Conservation (phyloP, 345 rosid genomes). For the Syzygium jambos region DNA sequence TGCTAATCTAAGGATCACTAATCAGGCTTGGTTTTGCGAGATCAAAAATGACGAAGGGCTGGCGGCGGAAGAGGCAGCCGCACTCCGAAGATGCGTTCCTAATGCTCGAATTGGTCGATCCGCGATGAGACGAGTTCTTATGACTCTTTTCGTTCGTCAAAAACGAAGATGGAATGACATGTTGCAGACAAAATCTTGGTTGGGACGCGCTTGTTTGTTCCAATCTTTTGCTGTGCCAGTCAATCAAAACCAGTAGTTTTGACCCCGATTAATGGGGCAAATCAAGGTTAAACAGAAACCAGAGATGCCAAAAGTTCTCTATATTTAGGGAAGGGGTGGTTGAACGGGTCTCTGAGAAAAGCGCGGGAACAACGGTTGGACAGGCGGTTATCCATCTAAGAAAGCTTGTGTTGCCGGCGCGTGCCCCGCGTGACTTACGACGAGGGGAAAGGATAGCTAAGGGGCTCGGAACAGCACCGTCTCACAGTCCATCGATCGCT, state of each 20-base stretch:
- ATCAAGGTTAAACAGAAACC: not conserved
- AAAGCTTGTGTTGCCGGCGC: not conserved
- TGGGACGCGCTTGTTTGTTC: not conserved
- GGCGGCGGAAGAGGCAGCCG: not conserved
- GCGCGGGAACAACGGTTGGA: not conserved
- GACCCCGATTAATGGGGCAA: not conserved
- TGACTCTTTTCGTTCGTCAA: not conserved
- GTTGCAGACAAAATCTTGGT: not conserved
- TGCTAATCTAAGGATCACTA: not conserved
- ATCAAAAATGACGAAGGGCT: not conserved
- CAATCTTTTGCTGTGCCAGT: not conserved
- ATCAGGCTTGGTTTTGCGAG: not conserved
- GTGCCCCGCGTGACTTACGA: not conserved
- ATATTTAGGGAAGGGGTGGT: not conserved
- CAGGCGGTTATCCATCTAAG: not conserved
- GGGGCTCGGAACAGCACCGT: not conserved
- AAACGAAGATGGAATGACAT: not conserved
- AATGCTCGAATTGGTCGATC: not conserved
- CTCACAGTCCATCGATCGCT: not conserved
- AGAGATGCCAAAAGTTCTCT: not conserved
- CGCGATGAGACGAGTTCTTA: not conserved
- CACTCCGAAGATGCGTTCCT: not conserved
- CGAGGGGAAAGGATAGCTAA: not conserved
- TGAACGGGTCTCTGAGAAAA: not conserved
- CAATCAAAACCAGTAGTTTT: not conserved